A percentile compares a stretch with the other conserved stretches of the same genome.
These are phyloP conservation scores for Noccaea bulbosa DNA, from an alignment of 345 rosid species.

Conservation along the genomic window DNA sequence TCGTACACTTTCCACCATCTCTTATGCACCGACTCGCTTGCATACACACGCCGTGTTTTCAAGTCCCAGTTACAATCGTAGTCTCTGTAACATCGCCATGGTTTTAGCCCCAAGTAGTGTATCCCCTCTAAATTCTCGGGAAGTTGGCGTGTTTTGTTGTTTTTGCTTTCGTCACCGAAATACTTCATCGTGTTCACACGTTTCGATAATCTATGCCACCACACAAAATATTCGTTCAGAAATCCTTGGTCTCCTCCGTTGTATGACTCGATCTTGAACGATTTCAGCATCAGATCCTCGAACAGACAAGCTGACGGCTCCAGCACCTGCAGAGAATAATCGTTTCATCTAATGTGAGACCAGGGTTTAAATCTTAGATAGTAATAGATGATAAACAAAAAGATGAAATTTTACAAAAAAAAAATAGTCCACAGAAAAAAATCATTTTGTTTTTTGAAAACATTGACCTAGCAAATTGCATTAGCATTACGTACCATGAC, in stretches of 20 bases:
- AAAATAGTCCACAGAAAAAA: neutral
- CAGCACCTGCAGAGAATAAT: conserved; percentile 33
- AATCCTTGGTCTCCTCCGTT: conserved; percentile 95
- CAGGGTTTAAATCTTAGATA: neutral
- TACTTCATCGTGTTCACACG: conserved; percentile 59
- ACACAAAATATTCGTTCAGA: conserved; percentile 70
- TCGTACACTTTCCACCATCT: conserved; percentile 83
- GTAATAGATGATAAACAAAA: neutral
- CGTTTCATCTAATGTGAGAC: neutral
- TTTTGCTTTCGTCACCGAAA: conserved; percentile 30
- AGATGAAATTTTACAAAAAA: neutral
- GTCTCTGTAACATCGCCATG: conserved; percentile 90
- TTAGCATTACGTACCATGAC: conserved; percentile 54
- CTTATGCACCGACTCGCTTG: conserved; percentile 66
- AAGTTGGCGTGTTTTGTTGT: neutral
- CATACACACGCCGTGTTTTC: conserved; percentile 47
- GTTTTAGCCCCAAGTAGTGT: conserved; percentile 84
- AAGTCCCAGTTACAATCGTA: conserved; percentile 94
- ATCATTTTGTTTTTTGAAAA: no score
- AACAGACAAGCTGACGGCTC: conserved; percentile 82
- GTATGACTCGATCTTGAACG: conserved; percentile 51
- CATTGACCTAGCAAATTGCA: neutral
- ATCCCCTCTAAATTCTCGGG: conserved; percentile 45
- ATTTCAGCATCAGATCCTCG: conserved; percentile 56
- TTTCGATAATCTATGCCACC: conserved; percentile 84